These are phyloP conservation scores for Coix lacrymajobi DNA, from an alignment of 176 grass and related monocot genomes.

Conservation along the genomic window DNA sequence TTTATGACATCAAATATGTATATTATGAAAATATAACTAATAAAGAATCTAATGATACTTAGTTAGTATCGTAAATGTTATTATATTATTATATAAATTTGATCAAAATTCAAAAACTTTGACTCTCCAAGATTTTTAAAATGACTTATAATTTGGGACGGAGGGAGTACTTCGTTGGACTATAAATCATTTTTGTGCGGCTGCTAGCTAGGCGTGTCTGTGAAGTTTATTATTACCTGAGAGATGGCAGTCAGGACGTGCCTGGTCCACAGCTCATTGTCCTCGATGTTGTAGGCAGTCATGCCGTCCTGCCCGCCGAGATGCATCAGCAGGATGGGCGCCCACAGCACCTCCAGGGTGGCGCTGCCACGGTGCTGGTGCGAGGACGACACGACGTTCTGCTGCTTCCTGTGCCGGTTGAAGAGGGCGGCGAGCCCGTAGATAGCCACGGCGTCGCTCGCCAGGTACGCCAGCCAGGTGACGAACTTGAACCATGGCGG, in stretches of 20 bases:
- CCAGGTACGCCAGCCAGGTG: neutral
- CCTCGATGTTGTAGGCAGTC: neutral
- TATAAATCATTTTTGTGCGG: no score
- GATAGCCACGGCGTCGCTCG: neutral
- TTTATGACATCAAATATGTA: no score
- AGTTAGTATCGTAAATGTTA: no score
- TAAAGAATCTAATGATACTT: no score
- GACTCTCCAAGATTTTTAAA: no score
- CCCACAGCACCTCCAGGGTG: neutral
- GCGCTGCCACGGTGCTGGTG: no score
- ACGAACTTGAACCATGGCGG: neutral
- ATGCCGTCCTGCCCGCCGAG: neutral
- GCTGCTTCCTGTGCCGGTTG: neutral
- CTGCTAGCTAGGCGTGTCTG: no score
- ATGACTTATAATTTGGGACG: no score
- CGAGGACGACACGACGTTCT: neutral
- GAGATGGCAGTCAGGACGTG: neutral
- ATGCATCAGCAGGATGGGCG: neutral
- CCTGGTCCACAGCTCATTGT: neutral
- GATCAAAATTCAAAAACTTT: no score
- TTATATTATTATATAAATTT: no score
- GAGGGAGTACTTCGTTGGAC: no score
- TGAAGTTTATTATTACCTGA: neutral
- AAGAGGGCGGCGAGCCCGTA: conserved; percentile 9
- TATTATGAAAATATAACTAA: no score